Evolutionary conservation across 306 rosid species (phyloP).

Genomic region (Alnus glutinosa): DNA sequence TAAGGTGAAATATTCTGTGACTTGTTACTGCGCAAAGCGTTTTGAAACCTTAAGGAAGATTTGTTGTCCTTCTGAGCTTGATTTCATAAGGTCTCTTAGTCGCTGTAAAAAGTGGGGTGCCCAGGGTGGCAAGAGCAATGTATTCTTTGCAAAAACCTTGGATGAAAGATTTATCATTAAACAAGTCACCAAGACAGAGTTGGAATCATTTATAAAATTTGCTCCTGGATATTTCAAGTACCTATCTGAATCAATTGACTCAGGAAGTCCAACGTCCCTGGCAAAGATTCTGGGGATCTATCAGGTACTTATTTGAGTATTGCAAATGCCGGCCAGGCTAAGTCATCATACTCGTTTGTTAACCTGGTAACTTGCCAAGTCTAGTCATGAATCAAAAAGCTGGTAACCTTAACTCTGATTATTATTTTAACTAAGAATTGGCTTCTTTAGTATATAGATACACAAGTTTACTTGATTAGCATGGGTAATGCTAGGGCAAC

Average conservation of each 20-base stretch:
- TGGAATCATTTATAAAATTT: slow-evolving; percentile 84
- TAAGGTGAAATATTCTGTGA: slow-evolving; percentile 68
- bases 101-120: slow-evolving; percentile 99
- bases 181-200: slow-evolving; percentile 91
- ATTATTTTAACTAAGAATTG: not conserved
- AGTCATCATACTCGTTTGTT: slow-evolving; percentile 4
- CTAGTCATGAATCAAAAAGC: not conserved
- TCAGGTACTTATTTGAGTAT: slow-evolving; percentile 58
- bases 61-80: slow-evolving; percentile 88
- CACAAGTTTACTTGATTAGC: not conserved
- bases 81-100: slow-evolving; percentile 82
- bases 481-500: not conserved
- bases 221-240: slow-evolving; percentile 86
- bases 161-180: slow-evolving; percentile 93
- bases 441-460: not conserved
- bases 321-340: not conserved
- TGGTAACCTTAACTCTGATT: not conserved
- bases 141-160: slow-evolving; percentile 89
- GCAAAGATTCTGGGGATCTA: slow-evolving; percentile 97
- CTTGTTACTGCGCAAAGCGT: slow-evolving; percentile 76
- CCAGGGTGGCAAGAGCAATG: slow-evolving; percentile 99
- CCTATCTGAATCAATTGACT: slow-evolving; percentile 68
- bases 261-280: slow-evolving; percentile 89
- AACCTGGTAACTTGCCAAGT: slow-evolving; percentile 7
- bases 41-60: slow-evolving; percentile 85